Evolutionary conservation across 2,329 filamentous ascomycete species (phyloP).

Genomic region (Clonostachys sp.): DNA sequence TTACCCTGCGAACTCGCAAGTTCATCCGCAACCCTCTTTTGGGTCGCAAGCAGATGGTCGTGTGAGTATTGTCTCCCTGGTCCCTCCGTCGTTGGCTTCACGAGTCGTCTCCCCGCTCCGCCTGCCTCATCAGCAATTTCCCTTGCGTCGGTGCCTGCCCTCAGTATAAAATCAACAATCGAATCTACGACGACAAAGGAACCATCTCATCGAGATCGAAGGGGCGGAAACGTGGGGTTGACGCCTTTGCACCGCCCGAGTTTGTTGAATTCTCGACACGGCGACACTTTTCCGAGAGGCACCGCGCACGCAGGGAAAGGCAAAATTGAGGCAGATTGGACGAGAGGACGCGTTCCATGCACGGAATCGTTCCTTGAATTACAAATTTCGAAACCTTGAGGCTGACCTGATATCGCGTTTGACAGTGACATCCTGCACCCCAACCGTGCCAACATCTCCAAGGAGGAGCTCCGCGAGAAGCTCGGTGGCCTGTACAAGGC

Average conservation of each 20-base stretch:
- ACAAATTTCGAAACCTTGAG: not conserved
- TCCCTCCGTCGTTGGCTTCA: not conserved
- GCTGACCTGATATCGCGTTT: constrained; percentile 9
- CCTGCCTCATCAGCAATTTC: not conserved
- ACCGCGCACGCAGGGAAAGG: no score
- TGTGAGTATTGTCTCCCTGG: constrained; percentile 62
- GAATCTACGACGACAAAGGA: no score
- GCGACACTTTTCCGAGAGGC: no score
- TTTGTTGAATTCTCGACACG: no score
- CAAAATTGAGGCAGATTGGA: not conserved
- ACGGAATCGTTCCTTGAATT: not conserved
- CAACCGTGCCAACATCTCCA: constrained; percentile 96
- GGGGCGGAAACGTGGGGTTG: no score
- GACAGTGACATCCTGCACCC: constrained; percentile 98
- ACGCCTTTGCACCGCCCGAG: no score
- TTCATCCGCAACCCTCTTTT: constrained; percentile 99
- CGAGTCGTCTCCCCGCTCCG: not conserved
- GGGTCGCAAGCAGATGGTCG: constrained; percentile 98
- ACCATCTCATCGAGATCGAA: no score
- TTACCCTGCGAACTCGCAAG: constrained; percentile 96
- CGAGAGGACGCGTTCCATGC: not conserved
- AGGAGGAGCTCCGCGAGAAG: constrained; percentile 96
- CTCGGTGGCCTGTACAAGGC: constrained; percentile 96
- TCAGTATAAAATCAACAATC: not conserved
- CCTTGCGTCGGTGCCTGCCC: not conserved